These are phyloP conservation scores for Ophiosphaerella narmari DNA, from an alignment of 2,329 filamentous ascomycete genomes.

Conservation along the genomic window DNA sequence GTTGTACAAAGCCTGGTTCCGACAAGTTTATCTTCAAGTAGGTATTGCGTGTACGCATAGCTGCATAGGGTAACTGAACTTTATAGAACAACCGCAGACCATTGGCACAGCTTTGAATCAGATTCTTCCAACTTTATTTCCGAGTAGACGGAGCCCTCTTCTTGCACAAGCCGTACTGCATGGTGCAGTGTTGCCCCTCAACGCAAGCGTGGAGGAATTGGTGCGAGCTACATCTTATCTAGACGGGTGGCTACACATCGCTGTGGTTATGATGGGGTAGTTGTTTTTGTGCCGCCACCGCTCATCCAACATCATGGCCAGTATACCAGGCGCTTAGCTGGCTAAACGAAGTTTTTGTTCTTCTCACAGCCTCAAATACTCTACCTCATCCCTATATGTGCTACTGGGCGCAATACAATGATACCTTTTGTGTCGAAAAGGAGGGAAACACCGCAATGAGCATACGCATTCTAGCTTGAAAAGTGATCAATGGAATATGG, in stretches of 20 bases:
- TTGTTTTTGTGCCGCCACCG: too few species aligned
- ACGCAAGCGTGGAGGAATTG: constrained; percentile 78
- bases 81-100: constrained; percentile 62
- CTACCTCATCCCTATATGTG: too few species aligned
- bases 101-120: constrained; percentile 78
- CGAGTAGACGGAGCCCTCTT: constrained; percentile 80
- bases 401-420: too few species aligned
- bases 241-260: constrained; percentile 88
- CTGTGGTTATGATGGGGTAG: constrained; percentile 71
- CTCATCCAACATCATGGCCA: too few species aligned
- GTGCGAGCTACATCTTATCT: constrained; percentile 83
- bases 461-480: too few species aligned
- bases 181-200: constrained; percentile 80
- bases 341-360: too few species aligned
- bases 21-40: constrained; percentile 50
- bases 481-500: too few species aligned
- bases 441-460: too few species aligned
- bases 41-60: constrained; percentile 7
- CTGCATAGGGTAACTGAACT: constrained; percentile 14
- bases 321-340: too few species aligned
- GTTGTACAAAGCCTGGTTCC: constrained; percentile 75
- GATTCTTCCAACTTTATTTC: constrained; percentile 81
- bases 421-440: too few species aligned
- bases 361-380: too few species aligned
- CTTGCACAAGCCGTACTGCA: constrained; percentile 85